Conservation (phyloP, 208 protist genomes). For the Histomonas meleagridis region DNA sequence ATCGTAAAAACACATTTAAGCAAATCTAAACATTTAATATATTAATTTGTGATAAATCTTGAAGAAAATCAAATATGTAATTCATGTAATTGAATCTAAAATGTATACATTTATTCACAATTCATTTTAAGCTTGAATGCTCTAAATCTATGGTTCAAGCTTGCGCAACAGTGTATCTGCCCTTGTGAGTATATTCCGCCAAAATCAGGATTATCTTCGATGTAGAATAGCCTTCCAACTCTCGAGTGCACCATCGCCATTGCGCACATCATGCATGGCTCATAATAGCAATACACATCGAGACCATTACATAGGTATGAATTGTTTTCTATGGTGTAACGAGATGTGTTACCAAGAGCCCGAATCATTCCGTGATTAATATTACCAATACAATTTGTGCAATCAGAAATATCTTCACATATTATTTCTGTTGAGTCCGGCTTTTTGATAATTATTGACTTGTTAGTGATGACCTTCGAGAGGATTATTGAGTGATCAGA, state of each 20-base stretch:
- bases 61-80: too few relatives aligned
- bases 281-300: slow-evolving; percentile 35
- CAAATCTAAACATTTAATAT: too few relatives aligned
- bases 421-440: neutral
- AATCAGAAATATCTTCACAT: neutral
- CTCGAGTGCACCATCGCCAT: slow-evolving; percentile 38
- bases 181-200: neutral
- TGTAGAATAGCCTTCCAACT: slow-evolving; percentile 15
- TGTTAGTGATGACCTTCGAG: neutral
- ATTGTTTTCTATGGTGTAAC: neutral
- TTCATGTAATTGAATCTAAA: too few relatives aligned
- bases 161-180: neutral
- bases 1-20: too few relatives aligned
- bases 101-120: too few relatives aligned
- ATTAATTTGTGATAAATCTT: too few relatives aligned
- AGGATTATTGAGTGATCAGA: neutral
- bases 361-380: neutral
- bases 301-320: slow-evolving; percentile 13
- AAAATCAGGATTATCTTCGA: neutral
- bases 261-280: slow-evolving; percentile 31
- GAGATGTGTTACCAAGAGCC: neutral
- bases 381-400: neutral
- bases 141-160: neutral
- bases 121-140: neutral
- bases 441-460: neutral